These are phyloP conservation scores for Pythium aristosporum DNA, from an alignment of 352 stramenopile genomes.

Conservation along the genomic window DNA sequence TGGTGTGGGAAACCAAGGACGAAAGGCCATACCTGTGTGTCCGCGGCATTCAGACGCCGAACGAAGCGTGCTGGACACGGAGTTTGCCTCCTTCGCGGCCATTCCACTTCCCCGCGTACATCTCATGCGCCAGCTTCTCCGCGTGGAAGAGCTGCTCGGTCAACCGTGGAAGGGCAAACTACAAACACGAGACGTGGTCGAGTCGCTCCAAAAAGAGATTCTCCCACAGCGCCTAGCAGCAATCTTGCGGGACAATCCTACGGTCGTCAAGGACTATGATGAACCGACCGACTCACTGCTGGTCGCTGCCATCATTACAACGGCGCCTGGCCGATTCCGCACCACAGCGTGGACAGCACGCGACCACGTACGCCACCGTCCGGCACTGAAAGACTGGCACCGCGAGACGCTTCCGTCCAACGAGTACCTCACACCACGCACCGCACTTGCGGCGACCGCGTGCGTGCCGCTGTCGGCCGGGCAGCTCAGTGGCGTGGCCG, in stretches of 20 bases:
- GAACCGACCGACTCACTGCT: constrained; percentile 53
- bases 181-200: constrained; percentile 37
- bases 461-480: constrained; percentile 54
- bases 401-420: constrained; percentile 34
- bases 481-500: constrained; percentile 42
- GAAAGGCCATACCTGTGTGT: constrained; percentile 52
- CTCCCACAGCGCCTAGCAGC: constrained; percentile 59
- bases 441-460: constrained; percentile 34
- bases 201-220: constrained; percentile 39
- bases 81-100: constrained; percentile 43
- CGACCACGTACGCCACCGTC: constrained; percentile 65
- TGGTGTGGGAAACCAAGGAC: constrained; percentile 63
- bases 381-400: constrained; percentile 67
- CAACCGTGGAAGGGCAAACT: constrained; percentile 50
- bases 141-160: constrained; percentile 59
- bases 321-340: constrained; percentile 48
- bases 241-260: constrained; percentile 41
- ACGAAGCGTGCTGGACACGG: constrained; percentile 57
- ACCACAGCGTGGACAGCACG: constrained; percentile 46
- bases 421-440: constrained; percentile 70
- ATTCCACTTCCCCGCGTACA: constrained; percentile 40
- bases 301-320: constrained; percentile 44
- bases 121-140: constrained; percentile 54
- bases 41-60: constrained; percentile 36
- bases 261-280: constrained; percentile 53